phyloP scores from a whole-genome alignment of 345 rosid species.

The Zanthoxylum bungeanum region DNA sequence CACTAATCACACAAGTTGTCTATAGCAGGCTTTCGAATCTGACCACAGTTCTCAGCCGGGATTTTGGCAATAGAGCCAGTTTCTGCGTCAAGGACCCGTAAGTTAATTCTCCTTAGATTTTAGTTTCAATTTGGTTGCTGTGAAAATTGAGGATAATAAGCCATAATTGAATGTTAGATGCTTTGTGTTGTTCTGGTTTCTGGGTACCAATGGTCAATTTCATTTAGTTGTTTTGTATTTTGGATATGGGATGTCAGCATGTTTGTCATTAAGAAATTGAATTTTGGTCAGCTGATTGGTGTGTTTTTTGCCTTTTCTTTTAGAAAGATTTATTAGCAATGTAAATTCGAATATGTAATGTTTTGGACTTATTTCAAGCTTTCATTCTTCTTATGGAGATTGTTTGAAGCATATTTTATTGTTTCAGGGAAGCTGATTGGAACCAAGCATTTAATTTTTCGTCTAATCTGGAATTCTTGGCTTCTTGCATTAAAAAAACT shows the following conservation, averaged over 20 bases:
- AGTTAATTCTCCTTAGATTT: slow-evolving; percentile 22
- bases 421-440: slow-evolving; percentile 88
- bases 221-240: not conserved
- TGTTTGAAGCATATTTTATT: slow-evolving; percentile 5
- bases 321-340: not conserved
- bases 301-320: not conserved
- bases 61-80: slow-evolving; percentile 43
- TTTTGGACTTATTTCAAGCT: not conserved
- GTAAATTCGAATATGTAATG: not conserved
- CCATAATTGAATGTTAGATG: not conserved
- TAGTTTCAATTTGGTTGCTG: not conserved
- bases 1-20: slow-evolving; percentile 38
- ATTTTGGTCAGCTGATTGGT: not conserved
- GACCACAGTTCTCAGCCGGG: slow-evolving; percentile 44
- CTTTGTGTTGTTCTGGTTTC: slow-evolving; percentile 13
- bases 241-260: not conserved
- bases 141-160: not conserved
- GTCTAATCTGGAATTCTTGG: slow-evolving; percentile 64
- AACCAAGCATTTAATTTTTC: slow-evolving; percentile 77
- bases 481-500: slow-evolving; percentile 56
- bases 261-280: not conserved
- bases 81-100: slow-evolving; percentile 80
- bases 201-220: not conserved
- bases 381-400: not conserved
- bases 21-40: slow-evolving; percentile 52